Evolutionary conservation across 305 asterid species (phyloP).

Genomic region (Fraxinus sp.): DNA sequence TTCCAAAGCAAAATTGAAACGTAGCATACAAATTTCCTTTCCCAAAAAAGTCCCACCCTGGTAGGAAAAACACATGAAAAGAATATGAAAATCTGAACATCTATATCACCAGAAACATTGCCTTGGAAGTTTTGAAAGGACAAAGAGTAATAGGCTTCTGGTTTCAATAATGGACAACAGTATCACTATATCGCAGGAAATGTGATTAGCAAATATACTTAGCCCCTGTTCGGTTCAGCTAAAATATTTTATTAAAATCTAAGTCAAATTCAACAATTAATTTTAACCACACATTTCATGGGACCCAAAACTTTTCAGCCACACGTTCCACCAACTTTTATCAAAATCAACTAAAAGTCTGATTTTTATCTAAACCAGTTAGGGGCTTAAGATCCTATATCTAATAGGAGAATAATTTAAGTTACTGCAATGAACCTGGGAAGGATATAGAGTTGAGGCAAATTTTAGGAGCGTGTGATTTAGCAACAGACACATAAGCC

Average conservation of each 20-base stretch:
- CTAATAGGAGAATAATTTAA: background rate
- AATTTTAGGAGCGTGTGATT: background rate
- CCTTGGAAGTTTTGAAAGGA: background rate
- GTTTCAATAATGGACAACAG: background rate
- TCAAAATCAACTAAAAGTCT: background rate
- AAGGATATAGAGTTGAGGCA: background rate
- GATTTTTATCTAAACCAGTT: background rate
- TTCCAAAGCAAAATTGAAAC: background rate
- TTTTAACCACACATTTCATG: background rate
- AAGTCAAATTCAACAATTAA: background rate
- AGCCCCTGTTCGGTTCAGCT: background rate
- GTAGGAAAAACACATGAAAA: background rate
- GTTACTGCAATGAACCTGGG: background rate
- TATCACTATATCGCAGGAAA: background rate
- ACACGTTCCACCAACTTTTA: background rate
- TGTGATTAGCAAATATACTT: background rate
- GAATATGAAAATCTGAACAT: background rate
- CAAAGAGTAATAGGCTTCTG: background rate
- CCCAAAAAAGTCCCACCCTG: background rate
- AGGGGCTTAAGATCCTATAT: background rate
- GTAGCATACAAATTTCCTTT: background rate
- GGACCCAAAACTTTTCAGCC: background rate
- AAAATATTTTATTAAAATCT: background rate
- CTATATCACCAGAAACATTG: background rate
- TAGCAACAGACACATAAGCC: background rate